Percentiles rank a stretch among this genome's conserved stretches.
Evolutionary conservation across 2,329 filamentous ascomycete genomes (phyloP).

Genomic region (Aspergillus carbonarius): DNA sequence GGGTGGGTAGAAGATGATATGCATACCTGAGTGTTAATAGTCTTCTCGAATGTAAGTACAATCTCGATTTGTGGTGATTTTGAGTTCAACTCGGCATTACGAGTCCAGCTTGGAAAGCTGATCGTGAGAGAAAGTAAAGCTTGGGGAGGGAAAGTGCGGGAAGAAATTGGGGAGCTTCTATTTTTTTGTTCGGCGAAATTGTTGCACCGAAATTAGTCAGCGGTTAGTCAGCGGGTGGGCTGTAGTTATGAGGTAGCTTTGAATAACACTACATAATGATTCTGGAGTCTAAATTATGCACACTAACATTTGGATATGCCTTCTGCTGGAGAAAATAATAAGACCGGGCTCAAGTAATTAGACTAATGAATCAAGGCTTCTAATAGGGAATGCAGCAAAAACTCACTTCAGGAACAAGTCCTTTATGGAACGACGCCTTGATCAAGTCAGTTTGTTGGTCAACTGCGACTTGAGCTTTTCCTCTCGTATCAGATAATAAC

Average conservation of each 20-base stretch:
- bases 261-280: no score
- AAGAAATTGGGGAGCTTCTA: slow-evolving; percentile 8
- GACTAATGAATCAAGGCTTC: no score
- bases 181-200: slow-evolving; percentile 1
- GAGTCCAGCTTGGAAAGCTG: background rate
- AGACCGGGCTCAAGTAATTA: no score
- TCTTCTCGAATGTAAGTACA: background rate
- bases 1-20: no score
- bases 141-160: background rate
- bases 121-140: background rate
- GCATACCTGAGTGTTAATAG: slow-evolving; percentile 6
- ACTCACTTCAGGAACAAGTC: no score
- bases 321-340: background rate
- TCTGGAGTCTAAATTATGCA: no score
- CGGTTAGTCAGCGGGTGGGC: background rate
- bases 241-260: no score
- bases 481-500: no score
- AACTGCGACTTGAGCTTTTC: no score
- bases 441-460: no score
- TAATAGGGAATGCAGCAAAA: no score
- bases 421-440: no score
- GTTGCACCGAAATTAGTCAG: slow-evolving; percentile 13
- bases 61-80: background rate
- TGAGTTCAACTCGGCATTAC: background rate
- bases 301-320: background rate